Evolutionary conservation across 805 yeast species (phyloP).

Genomic region (Jamesozyma rosinii): DNA sequence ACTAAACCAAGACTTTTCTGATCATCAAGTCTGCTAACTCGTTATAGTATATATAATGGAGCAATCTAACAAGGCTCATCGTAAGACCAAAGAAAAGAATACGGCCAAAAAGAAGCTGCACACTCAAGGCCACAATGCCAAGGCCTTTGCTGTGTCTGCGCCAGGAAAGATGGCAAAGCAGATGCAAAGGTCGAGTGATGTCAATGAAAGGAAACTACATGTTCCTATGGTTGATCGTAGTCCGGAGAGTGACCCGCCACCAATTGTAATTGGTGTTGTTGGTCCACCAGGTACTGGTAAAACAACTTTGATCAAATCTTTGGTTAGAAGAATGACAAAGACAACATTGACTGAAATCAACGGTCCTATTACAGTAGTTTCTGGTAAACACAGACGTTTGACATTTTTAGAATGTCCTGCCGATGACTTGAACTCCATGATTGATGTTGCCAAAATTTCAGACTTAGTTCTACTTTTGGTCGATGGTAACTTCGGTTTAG

Average conservation of each 20-base stretch:
- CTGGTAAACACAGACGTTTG: constrained; percentile 86
- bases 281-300: constrained; percentile 99
- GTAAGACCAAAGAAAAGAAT: constrained; percentile 47
- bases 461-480: constrained; percentile 82
- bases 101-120: constrained; percentile 82
- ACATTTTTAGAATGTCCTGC: constrained; percentile 83
- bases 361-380: constrained; percentile 94
- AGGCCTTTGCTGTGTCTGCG: constrained; percentile 72
- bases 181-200: constrained; percentile 79
- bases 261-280: constrained; percentile 89
- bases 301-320: constrained; percentile 80
- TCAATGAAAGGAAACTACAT: constrained; percentile 73
- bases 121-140: constrained; percentile 75
- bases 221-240: constrained; percentile 97
- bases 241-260: constrained; percentile 96
- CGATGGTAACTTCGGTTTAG: constrained; percentile 96
- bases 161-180: constrained; percentile 80
- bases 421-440: constrained; percentile 90
- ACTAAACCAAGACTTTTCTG: no score
- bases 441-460: constrained; percentile 90
- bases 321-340: constrained; percentile 80
- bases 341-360: constrained; percentile 76
- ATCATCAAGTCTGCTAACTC: background rate
- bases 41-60: constrained; percentile 24
- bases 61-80: constrained; percentile 76